Conservation (phyloP, 129 eudicot species). For the Solidago caesia region DNA sequence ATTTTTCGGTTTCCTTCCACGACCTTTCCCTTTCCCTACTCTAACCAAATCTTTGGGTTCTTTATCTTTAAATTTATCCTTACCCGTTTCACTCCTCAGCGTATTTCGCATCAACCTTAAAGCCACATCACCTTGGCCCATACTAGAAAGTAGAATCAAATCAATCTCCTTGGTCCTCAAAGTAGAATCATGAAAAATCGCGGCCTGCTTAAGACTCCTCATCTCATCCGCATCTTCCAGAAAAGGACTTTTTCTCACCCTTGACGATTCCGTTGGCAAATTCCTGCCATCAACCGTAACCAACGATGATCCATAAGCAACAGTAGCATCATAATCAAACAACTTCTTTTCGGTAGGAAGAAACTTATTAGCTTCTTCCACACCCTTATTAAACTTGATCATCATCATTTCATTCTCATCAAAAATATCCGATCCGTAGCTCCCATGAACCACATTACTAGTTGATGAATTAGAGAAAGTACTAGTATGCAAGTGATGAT, state of each 20-base stretch:
- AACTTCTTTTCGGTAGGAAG: constrained; percentile 44
- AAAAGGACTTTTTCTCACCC: constrained; percentile 52
- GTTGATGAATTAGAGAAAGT: too few relatives aligned
- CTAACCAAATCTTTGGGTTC: constrained; percentile 32
- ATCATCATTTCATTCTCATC: constrained; percentile 50
- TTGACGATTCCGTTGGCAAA: constrained; percentile 7
- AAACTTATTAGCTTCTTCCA: constrained; percentile 69
- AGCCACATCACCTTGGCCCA: constrained; percentile 44
- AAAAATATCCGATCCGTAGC: constrained; percentile 29
- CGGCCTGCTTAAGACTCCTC: constrained; percentile 61
- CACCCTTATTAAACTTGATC: constrained; percentile 51
- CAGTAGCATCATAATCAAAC: constrained; percentile 11
- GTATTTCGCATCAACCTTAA: constrained; percentile 37
- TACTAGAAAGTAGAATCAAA: constrained; percentile 42
- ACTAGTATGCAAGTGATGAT: too few relatives aligned
- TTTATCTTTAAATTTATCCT: constrained; percentile 26
- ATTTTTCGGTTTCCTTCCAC: constrained; percentile 43
- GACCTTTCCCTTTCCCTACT: constrained; percentile 36
- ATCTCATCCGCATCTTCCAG: constrained; percentile 32
- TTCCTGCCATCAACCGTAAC: background rate
- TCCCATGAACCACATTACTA: too few relatives aligned
- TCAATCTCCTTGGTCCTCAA: constrained; percentile 62
- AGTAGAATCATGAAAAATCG: constrained; percentile 51
- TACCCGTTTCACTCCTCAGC: constrained; percentile 40
- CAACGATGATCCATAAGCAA: background rate